A percentile compares a stretch with the other conserved stretches of the same genome.
Conservation (phyloP, 2,329 filamentous ascomycete species). For the Xylariaceae sp. region DNA sequence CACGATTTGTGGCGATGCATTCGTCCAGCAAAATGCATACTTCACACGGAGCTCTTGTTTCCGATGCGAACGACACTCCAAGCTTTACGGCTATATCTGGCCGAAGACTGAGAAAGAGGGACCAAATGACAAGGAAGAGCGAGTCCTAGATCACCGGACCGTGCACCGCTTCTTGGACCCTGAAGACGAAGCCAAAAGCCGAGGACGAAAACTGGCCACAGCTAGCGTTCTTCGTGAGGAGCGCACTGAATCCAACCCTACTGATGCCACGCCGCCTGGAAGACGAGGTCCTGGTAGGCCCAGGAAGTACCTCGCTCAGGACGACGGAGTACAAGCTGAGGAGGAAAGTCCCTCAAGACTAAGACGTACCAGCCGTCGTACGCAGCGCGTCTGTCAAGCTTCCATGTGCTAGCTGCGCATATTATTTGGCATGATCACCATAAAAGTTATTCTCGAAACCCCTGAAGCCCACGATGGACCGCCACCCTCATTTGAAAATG, state of each 20-base stretch:
- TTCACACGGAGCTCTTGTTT: conserved; percentile 82
- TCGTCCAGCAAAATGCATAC: conserved; percentile 86
- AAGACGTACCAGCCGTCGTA: neutral
- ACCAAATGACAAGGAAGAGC: conserved; percentile 65
- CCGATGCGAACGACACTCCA: conserved; percentile 90
- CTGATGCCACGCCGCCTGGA: conserved; percentile 7
- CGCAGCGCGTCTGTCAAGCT: neutral
- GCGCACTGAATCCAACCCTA: neutral
- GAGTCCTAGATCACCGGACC: conserved; percentile 77
- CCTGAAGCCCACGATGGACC: neutral
- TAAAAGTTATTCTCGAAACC: neutral
- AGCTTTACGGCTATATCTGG: conserved; percentile 92
- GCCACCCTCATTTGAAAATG: conserved; percentile 1
- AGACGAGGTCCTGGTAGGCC: conserved; percentile 25
- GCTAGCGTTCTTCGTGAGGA: neutral
- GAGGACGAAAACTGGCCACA: conserved; percentile 36
- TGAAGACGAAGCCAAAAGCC: conserved; percentile 59
- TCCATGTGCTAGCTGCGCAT: no score
- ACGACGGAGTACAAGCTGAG: no score
- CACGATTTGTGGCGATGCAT: conserved; percentile 74
- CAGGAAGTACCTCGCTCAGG: conserved; percentile 10
- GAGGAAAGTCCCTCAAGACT: neutral
- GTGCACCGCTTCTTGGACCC: conserved; percentile 79
- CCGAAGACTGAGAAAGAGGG: conserved; percentile 87
- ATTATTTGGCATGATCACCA: neutral